Evolutionary conservation across 768 basidiomycete genomes (phyloP), one percentile per base, ranked within the genome.

Genomic region (Artomyces pyxidatus): DNA sequence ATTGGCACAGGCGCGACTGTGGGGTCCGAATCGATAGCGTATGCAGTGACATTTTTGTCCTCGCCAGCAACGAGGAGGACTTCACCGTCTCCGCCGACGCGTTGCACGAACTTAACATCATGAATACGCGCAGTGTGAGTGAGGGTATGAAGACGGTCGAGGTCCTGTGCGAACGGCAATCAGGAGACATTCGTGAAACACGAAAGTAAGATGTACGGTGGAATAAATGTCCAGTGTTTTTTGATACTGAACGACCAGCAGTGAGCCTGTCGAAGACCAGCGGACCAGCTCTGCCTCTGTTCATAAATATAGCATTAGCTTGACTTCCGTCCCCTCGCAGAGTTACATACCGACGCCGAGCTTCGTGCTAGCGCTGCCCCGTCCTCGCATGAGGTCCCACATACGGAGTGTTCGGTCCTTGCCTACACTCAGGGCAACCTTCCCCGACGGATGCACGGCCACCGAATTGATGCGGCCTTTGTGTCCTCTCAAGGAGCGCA

Each of bases 301-400:
- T 42, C 12, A 27, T 7, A 29, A 44, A 12, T 56, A 47, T 16
- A 41, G 4, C 16, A 12, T 22, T 5, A 19, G 19, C 29, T 4
- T 30, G 9, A 19, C 16, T 25, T 11, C 10, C 40, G 4, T 11
- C 21, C 37, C 30, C 12, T n/a, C 2, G 38, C 26, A 29, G 1
- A 11, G 9, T 2, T 12, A 62, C 74, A 47, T 51, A 89, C 93
- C 93, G 70, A 84, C 87, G 19, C 90, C 89, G 5, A 99, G 65
- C 62, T 94, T 93, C 40, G 80, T 85, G 63, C 92, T 91, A 6
- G 90, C 91, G 10, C 80, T 80, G 3, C 90, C 89, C 63, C 86
- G 85, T 0, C 95, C 95, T 39, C 94, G 73, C 89, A 97, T 94
- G 42, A 99, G 71, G 71, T 99, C 96, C 96, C 96, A 99, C 94